Percentiles rank a stretch among this genome's conserved stretches.
phyloP scores from a whole-genome alignment of 306 rosid genomes.

The Castanopsis chinensis region DNA sequence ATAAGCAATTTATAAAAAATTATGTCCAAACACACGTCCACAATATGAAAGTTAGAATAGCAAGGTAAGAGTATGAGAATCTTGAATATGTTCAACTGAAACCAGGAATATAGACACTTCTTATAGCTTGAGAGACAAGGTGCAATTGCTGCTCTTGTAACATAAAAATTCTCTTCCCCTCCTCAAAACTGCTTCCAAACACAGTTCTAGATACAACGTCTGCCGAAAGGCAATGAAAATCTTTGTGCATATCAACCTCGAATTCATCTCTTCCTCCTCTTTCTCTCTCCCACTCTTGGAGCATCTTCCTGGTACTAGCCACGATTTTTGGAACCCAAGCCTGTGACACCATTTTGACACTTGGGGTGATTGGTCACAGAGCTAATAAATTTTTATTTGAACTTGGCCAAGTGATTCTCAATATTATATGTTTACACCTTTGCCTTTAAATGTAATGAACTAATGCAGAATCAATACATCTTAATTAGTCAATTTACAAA shows the following conservation, averaged over 20 bases:
- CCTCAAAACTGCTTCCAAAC: slow-evolving; percentile 59
- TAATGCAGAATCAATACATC: too few relatives aligned
- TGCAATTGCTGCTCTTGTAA: slow-evolving; percentile 46
- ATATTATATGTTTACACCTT: too few relatives aligned
- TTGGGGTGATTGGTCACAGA: too few relatives aligned
- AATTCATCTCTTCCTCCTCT: slow-evolving; percentile 45
- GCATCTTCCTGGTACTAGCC: slow-evolving; percentile 30
- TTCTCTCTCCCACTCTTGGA: slow-evolving; percentile 46
- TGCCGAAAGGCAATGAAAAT: slow-evolving; percentile 33
- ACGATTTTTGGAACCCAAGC: slow-evolving; percentile 52
- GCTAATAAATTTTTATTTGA: too few relatives aligned
- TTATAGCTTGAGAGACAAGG: slow-evolving; percentile 21
- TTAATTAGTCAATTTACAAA: too few relatives aligned
- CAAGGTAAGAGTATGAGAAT: background rate
- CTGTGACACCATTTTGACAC: slow-evolving; percentile 9
- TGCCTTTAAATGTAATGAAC: too few relatives aligned
- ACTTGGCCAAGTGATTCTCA: too few relatives aligned
- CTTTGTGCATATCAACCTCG: slow-evolving; percentile 46
- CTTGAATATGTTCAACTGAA: slow-evolving; percentile 31
- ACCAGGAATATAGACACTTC: slow-evolving; percentile 57
- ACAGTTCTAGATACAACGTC: slow-evolving; percentile 56
- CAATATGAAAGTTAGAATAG: too few relatives aligned
- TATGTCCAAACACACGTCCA: background rate
- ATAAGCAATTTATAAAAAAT: too few relatives aligned
- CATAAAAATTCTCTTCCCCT: slow-evolving; percentile 54